These are phyloP conservation scores for Canavalia ensiformis DNA, from an alignment of 306 rosid species.

Conservation along the genomic window DNA sequence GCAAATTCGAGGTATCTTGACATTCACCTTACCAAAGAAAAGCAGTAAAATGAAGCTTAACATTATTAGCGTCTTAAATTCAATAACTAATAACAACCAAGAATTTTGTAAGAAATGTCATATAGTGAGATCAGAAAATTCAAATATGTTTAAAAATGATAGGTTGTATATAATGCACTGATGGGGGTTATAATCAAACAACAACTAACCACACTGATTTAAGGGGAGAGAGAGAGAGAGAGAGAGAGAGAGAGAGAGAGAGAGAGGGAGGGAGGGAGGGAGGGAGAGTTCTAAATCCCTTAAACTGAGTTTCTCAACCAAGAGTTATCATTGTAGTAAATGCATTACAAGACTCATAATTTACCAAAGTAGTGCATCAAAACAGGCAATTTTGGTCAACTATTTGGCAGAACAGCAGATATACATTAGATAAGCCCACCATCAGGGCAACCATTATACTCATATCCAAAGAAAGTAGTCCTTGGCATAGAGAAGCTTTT, in stretches of 20 bases:
- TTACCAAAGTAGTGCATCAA: background rate
- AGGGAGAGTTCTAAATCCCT: background rate
- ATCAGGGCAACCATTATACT: background rate
- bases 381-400: constrained; percentile 21
- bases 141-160: background rate
- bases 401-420: background rate
- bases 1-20: background rate
- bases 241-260: too few species aligned
- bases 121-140: constrained; percentile 3
- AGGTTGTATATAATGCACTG: background rate
- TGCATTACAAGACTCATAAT: background rate
- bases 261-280: too few species aligned
- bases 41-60: constrained; percentile 20
- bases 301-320: constrained; percentile 14
- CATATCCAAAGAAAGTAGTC: constrained; percentile 11
- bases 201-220: background rate
- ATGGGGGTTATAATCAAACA: background rate
- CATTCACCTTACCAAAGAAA: background rate
- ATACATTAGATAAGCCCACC: background rate
- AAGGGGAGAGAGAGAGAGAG: background rate
- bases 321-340: background rate
- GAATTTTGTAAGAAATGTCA: constrained; percentile 1
- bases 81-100: constrained; percentile 8
- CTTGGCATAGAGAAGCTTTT: background rate
- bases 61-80: constrained; percentile 27